Evolutionary conservation across 2,329 filamentous ascomycete genomes (phyloP).

Genomic region (Aspergillus pseudoviridinutans): DNA sequence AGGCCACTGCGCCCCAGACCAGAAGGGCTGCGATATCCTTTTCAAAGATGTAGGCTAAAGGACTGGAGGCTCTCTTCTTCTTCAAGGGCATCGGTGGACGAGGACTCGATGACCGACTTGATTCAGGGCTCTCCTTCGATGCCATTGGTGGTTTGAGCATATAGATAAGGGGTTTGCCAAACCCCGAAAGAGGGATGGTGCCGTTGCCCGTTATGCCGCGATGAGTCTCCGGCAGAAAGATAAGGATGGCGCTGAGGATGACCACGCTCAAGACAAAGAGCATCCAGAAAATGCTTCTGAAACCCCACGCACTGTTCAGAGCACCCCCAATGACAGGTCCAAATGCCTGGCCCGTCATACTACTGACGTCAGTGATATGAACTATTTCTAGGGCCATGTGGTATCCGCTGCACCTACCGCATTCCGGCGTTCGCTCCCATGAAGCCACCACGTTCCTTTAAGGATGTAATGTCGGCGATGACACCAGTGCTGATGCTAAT

Average conservation of each 20-base stretch:
- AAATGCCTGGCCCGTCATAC: conserved; percentile 44
- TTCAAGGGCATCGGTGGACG: conserved; percentile 17
- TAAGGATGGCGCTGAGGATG: conserved; percentile 34
- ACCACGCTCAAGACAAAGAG: conserved; percentile 36
- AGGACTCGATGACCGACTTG: conserved; percentile 11
- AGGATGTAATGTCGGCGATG: conserved; percentile 39
- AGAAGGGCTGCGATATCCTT: conserved; percentile 46
- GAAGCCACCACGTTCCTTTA: conserved; percentile 37
- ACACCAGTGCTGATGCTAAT: conserved; percentile 32
- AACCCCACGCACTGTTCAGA: conserved; percentile 33
- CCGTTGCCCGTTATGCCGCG: conserved; percentile 39
- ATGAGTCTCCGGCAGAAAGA: conserved; percentile 42
- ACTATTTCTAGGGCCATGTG: too few species aligned
- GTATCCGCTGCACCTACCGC: too few species aligned
- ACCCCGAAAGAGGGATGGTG: conserved; percentile 34
- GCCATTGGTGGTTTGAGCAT: conserved; percentile 8
- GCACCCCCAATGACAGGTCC: conserved; percentile 44
- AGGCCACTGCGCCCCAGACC: conserved; percentile 43
- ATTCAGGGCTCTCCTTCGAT: conserved; percentile 16
- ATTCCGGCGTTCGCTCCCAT: conserved; percentile 29
- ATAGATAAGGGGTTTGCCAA: conserved; percentile 41
- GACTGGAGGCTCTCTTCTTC: conserved; percentile 32
- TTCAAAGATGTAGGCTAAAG: conserved; percentile 41
- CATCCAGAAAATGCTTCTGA: conserved; percentile 41
- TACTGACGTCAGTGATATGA: too few species aligned